Percentiles rank a stretch among this genome's conserved stretches.
phyloP scores from a whole-genome alignment of 1,284 basidiomycete species.

The Sporisorium exsertum region DNA sequence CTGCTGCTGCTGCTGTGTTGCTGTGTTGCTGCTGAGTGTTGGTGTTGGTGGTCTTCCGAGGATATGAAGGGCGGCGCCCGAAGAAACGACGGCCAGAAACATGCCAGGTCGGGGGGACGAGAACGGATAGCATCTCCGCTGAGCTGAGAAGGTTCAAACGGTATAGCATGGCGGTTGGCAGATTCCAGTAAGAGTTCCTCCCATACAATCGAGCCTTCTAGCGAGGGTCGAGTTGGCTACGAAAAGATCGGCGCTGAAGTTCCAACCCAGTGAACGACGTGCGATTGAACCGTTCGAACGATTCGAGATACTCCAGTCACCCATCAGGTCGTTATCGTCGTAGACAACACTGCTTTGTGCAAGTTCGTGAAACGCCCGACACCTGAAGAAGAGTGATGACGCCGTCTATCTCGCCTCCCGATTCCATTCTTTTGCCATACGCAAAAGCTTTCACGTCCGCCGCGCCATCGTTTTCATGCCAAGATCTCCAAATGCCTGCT shows the following conservation, averaged over 20 bases:
- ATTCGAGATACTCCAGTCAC: not conserved
- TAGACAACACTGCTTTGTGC: not conserved
- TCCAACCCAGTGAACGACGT: no score
- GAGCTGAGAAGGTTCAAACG: not conserved
- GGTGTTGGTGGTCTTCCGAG: not conserved
- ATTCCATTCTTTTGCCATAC: not conserved
- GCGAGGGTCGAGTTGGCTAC: not conserved
- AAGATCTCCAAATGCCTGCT: not conserved
- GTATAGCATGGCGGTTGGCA: not conserved
- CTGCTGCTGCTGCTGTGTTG: conserved; percentile 14
- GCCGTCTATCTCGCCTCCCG: not conserved
- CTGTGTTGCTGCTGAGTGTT: not conserved
- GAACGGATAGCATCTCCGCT: not conserved
- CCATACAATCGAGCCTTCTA: not conserved
- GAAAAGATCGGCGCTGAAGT: not conserved
- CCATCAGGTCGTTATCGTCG: not conserved
- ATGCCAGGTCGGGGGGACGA: not conserved
- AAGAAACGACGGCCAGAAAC: no score
- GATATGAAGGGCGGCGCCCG: no score
- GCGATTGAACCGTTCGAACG: not conserved
- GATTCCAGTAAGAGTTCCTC: no score
- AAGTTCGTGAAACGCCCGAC: not conserved
- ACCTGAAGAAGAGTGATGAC: not conserved
- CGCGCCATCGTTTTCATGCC: not conserved
- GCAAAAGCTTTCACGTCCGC: not conserved